Conservation (phyloP, 2,329 filamentous ascomycete species). For the Hypocreales sp. region DNA sequence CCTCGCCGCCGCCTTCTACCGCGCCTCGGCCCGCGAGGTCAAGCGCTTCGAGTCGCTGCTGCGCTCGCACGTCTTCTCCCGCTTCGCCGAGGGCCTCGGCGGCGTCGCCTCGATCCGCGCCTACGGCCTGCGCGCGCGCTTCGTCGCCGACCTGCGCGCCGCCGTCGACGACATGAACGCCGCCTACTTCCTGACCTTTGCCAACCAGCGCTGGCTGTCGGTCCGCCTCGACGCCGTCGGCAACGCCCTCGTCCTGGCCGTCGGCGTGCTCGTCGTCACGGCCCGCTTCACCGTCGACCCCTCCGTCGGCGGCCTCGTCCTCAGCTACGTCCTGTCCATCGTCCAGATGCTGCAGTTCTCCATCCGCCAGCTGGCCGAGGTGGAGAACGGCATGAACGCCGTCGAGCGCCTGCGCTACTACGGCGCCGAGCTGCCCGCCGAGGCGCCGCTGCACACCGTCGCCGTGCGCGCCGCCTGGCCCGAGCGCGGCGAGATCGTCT, state of each 20-base stretch:
- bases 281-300: constrained; percentile 75
- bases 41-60: constrained; percentile 88
- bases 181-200: constrained; percentile 89
- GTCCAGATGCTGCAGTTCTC: constrained; percentile 95
- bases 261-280: constrained; percentile 81
- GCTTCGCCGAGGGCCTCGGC: constrained; percentile 77
- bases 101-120: constrained; percentile 78
- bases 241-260: constrained; percentile 71
- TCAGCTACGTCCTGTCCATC: constrained; percentile 86
- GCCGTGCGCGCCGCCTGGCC: constrained; percentile 70
- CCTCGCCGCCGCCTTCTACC: constrained; percentile 74
- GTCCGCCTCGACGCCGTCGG: constrained; percentile 74
- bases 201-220: constrained; percentile 88
- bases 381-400: constrained; percentile 96
- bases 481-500: constrained; percentile 66
- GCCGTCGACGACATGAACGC: constrained; percentile 85
- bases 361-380: constrained; percentile 82
- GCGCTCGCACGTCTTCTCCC: constrained; percentile 75
- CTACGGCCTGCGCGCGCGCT: constrained; percentile 67
- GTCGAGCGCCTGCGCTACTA: constrained; percentile 89
- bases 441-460: constrained; percentile 66
- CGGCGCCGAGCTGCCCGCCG: constrained; percentile 71
- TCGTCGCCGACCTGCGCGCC: constrained; percentile 51
- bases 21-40: constrained; percentile 79
- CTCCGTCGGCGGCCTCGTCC: constrained; percentile 71